Base-by-base conservation (phyloP, 371 early-diverging fungal species). In the Paraphysoderma sedebokerense region DNA sequence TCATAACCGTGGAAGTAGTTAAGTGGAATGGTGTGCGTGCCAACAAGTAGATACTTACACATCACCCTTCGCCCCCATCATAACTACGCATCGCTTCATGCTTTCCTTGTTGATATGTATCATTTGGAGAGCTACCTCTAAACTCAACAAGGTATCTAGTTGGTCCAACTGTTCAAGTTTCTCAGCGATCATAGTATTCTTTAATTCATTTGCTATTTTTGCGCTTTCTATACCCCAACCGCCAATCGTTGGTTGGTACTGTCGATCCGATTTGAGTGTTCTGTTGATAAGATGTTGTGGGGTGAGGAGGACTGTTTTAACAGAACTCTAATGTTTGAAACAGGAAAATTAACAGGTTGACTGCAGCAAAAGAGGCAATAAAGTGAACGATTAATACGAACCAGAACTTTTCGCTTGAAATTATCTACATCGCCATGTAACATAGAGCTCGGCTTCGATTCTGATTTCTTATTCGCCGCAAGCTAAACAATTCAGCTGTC, bases 71-170 rank as follows among this genome's bases (percentile, higher is more conserved):
- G 23, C 34, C 3, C 13, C n/a, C 49, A 35, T 49, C 49, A 26
- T 23, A 6, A 76, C 72, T 1, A 76, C 57, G 29, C 76, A 55
- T 24, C 91, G 67, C 23, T 71, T 70, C 37, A 87, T 56, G 0
- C 80, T 68, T 49, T 84, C 87, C 53, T 86, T 82, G 57, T 87
- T 86, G 24, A 74, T 51, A 54, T 87, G 78, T 47, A 88, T 77
- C 62, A 90, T 53, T 47, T 79, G 70, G 41, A 88, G 59, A 8
- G 81, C 78, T 47, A 82, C 61, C 49, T 86, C 87, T 22, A 90
- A 57, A 34, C 79, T 79, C 22, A 90, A 55, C 27, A 79, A 57
- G n/a, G 72, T 62, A 29, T 76, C 75, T 49, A 85, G 52, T 47
- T 71, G 63, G 45, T 80, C 76, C n/a, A 63, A 59, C 61, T 31